Conservation (phyloP, 1,139 yeast species). For the Hyphopichia burtonii region DNA sequence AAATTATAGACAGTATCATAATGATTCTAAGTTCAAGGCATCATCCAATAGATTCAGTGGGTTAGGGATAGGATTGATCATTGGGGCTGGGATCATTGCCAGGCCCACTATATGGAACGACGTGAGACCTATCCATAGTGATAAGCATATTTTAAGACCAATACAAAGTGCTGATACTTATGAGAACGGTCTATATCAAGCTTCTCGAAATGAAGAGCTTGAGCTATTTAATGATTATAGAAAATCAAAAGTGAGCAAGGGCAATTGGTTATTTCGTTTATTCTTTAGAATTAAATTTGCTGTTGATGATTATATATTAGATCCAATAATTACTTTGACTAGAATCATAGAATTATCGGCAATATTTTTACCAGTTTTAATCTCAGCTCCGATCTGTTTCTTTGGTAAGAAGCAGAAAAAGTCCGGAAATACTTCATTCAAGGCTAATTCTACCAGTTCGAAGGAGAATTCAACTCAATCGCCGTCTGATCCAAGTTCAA, state of each 20-base stretch:
- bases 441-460: not conserved
- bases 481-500: not conserved
- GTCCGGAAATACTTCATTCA: not conserved
- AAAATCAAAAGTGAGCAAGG: constrained; percentile 20
- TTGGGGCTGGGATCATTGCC: not conserved
- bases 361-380: constrained; percentile 69
- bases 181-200: constrained; percentile 63
- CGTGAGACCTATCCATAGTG: constrained; percentile 31
- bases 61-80: not conserved
- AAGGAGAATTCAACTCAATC: not conserved
- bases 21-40: not conserved
- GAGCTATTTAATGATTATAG: constrained; percentile 25
- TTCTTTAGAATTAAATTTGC: constrained; percentile 38
- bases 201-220: constrained; percentile 56
- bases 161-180: constrained; percentile 57
- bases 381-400: constrained; percentile 63
- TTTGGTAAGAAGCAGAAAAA: constrained; percentile 48
- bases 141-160: constrained; percentile 41
- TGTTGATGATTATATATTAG: constrained; percentile 54
- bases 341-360: constrained; percentile 68
- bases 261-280: constrained; percentile 25
- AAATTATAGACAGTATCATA: not conserved
- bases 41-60: not conserved
- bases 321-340: constrained; percentile 65
- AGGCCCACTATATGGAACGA: constrained; percentile 23